phyloP scores from a whole-genome alignment of 805 yeast genomes.

The Lipomyces spencermartinsiae region DNA sequence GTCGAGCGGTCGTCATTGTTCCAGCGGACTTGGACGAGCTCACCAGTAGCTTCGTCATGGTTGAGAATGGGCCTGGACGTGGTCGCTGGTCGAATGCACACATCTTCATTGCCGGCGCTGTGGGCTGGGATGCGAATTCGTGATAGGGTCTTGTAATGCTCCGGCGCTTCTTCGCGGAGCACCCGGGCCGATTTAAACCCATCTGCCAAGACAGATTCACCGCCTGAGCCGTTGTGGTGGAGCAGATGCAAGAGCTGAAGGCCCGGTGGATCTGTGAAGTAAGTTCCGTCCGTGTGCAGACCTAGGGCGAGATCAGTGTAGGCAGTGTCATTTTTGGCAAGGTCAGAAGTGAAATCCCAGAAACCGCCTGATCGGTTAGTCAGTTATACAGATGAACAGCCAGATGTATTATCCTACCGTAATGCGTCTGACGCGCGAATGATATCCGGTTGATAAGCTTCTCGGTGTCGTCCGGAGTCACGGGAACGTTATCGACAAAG shows the following conservation, averaged over 20 bases:
- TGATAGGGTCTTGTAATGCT: constrained; percentile 58
- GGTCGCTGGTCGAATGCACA: constrained; percentile 62
- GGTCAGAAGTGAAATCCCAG: constrained; percentile 77
- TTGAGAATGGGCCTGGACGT: constrained; percentile 63
- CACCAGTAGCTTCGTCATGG: constrained; percentile 54
- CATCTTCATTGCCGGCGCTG: constrained; percentile 73
- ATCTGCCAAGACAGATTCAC: constrained; percentile 70
- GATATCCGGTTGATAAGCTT: constrained; percentile 61
- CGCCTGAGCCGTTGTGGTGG: constrained; percentile 66
- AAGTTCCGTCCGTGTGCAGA: constrained; percentile 75
- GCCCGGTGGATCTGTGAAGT: constrained; percentile 76
- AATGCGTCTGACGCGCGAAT: constrained; percentile 70
- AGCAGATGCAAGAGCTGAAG: constrained; percentile 71
- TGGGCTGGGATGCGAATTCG: constrained; percentile 67
- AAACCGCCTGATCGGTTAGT: constrained; percentile 55
- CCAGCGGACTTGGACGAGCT: constrained; percentile 70
- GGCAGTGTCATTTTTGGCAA: constrained; percentile 72
- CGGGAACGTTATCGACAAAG: constrained; percentile 66
- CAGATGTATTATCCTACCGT: constrained; percentile 48
- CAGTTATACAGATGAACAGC: background rate
- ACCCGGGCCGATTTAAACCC: constrained; percentile 65
- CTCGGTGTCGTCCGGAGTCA: constrained; percentile 63
- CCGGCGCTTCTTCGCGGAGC: constrained; percentile 56
- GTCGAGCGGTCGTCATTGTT: constrained; percentile 73
- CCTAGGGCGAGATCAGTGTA: constrained; percentile 70